A percentile compares a stretch with the other conserved stretches of the same genome.
phyloP scores from a whole-genome alignment of 2,329 filamentous ascomycete genomes.

The Paraconiothyrium brasiliense region DNA sequence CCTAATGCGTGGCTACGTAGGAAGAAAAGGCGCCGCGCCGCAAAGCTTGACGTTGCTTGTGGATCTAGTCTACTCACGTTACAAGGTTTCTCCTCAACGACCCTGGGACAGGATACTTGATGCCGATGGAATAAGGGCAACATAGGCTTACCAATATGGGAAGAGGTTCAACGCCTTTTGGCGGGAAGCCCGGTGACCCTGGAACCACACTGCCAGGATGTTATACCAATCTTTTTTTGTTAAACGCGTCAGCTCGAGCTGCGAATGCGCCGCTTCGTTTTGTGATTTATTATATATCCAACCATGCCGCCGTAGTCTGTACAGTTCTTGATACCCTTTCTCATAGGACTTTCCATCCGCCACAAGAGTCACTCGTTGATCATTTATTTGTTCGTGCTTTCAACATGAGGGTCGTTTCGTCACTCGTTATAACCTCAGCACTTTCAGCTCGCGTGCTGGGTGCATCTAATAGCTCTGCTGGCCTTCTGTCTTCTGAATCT shows the following conservation, averaged over 20 bases:
- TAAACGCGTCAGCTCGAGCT: not conserved
- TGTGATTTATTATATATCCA: not conserved
- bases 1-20: not conserved
- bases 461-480: not conserved
- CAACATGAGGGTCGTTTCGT: not conserved
- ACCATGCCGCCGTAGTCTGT: not conserved
- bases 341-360: not conserved
- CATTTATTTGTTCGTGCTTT: not conserved
- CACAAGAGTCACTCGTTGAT: not conserved
- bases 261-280: not conserved
- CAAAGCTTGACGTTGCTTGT: slow-evolving; percentile 1
- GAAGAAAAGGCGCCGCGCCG: not conserved
- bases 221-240: not conserved
- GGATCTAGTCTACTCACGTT: not conserved
- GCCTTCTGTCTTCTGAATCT: not conserved
- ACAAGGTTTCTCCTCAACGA: not conserved
- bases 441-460: not conserved
- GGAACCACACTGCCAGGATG: not conserved
- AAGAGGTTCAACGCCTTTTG: not conserved
- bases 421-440: not conserved
- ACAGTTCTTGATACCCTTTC: not conserved
- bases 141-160: not conserved
- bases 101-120: not conserved
- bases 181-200: not conserved
- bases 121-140: not conserved